phyloP scores from a whole-genome alignment of 2,329 filamentous ascomycete species.

The Claviceps sp. region DNA sequence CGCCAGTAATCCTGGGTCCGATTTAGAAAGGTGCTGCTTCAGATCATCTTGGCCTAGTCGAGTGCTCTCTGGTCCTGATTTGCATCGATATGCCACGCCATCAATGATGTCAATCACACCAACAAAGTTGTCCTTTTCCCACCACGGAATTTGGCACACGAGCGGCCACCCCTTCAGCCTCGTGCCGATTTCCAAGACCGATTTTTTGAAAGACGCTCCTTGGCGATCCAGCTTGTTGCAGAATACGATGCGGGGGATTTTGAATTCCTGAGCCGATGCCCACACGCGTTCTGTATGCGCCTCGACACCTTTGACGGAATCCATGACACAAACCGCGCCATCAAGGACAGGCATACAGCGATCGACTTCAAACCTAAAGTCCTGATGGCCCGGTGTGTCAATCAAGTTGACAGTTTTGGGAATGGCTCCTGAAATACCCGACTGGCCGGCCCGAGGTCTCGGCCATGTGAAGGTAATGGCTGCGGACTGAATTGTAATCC shows the following conservation, averaged over 20 bases:
- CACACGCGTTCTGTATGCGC: slow-evolving; percentile 96
- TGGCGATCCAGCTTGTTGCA: slow-evolving; percentile 71
- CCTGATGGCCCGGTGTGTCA: slow-evolving; percentile 91
- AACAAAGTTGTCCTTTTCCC: slow-evolving; percentile 64
- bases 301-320: slow-evolving; percentile 87
- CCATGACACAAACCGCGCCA: slow-evolving; percentile 83
- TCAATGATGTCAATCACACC: slow-evolving; percentile 78
- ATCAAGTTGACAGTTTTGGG: slow-evolving; percentile 77
- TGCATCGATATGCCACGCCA: slow-evolving; percentile 62
- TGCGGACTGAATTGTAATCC: slow-evolving; percentile 95
- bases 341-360: slow-evolving; percentile 80
- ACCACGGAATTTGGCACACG: slow-evolving; percentile 93
- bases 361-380: slow-evolving; percentile 94
- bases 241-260: slow-evolving; percentile 67
- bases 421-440: slow-evolving; percentile 16
- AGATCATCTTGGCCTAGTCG: slow-evolving; percentile 18
- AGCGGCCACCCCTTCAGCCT: slow-evolving; percentile 75
- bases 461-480: slow-evolving; percentile 96
- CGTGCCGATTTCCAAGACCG: slow-evolving; percentile 72
- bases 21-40: slow-evolving; percentile 25
- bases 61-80: slow-evolving; percentile 28
- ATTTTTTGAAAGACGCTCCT: slow-evolving; percentile 67
- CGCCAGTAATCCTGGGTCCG: slow-evolving; percentile 39
- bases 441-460: slow-evolving; percentile 32
- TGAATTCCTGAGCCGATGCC: slow-evolving; percentile 75